Conservation (phyloP, 1,284 basidiomycete genomes). For the Wolfiporia cocos region DNA sequence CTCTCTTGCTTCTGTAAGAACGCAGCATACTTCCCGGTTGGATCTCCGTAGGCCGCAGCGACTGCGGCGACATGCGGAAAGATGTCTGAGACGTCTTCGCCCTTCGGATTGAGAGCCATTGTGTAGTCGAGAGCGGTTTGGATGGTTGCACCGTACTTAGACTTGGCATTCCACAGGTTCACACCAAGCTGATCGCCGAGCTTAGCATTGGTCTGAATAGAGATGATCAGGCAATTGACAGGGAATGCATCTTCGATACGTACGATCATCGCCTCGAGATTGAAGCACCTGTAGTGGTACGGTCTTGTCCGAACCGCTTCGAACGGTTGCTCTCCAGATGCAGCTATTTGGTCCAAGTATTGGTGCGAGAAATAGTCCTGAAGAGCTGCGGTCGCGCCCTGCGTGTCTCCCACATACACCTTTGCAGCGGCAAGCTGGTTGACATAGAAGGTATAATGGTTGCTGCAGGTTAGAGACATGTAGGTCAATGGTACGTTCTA, state of each 20-base stretch:
- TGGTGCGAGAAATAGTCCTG: slow-evolving; percentile 38
- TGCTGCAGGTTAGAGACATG: slow-evolving; percentile 32
- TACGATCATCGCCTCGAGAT: slow-evolving; percentile 63
- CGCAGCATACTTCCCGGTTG: slow-evolving; percentile 41
- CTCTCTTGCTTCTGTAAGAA: slow-evolving; percentile 39
- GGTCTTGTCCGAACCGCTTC: slow-evolving; percentile 56
- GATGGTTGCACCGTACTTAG: slow-evolving; percentile 49
- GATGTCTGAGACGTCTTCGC: slow-evolving; percentile 38
- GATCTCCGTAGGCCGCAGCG: slow-evolving; percentile 52
- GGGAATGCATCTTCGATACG: slow-evolving; percentile 2
- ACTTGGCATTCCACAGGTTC: slow-evolving; percentile 44
- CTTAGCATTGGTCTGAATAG: slow-evolving; percentile 42
- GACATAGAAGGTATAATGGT: slow-evolving; percentile 52
- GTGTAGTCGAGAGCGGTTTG: slow-evolving; percentile 49
- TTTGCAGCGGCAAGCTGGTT: slow-evolving; percentile 34
- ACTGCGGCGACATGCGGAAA: slow-evolving; percentile 48
- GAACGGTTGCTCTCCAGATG: slow-evolving; percentile 53
- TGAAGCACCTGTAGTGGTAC: slow-evolving; percentile 62
- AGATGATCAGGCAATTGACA: neutral
- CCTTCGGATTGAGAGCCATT: slow-evolving; percentile 39
- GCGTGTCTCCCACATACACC: slow-evolving; percentile 30
- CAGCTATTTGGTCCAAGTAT: slow-evolving; percentile 48
- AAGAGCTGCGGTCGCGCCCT: slow-evolving; percentile 34
- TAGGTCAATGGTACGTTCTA: neutral
- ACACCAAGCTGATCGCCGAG: slow-evolving; percentile 45